Conservation (phyloP, 371 early-diverging fungal species). For the Rhizopus sp. region DNA sequence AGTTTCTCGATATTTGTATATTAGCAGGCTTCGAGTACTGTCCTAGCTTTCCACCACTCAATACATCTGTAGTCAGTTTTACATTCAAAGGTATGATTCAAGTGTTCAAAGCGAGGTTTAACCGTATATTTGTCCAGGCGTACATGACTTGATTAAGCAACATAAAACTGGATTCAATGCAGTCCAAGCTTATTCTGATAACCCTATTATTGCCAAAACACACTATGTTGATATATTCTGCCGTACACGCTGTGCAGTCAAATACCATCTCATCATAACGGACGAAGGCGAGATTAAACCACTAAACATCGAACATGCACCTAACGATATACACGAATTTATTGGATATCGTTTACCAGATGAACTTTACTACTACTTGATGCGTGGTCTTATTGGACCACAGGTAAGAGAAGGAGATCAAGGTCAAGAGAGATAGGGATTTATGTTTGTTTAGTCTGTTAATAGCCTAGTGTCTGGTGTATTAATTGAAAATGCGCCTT, state of each 20-base stretch:
- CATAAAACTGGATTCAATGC: slow-evolving; percentile 77
- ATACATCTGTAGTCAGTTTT: slow-evolving; percentile 52
- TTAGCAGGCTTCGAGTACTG: slow-evolving; percentile 81
- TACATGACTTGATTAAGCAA: slow-evolving; percentile 68
- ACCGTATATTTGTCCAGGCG: slow-evolving; percentile 23
- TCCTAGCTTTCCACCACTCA: slow-evolving; percentile 73
- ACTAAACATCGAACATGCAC: slow-evolving; percentile 65
- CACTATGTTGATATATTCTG: slow-evolving; percentile 76
- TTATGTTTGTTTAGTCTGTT: slow-evolving; percentile 41
- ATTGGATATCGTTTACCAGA: slow-evolving; percentile 82
- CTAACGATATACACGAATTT: slow-evolving; percentile 82
- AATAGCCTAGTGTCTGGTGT: slow-evolving; percentile 70
- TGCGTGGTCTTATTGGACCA: slow-evolving; percentile 71
- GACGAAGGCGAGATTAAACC: slow-evolving; percentile 74
- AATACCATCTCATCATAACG: slow-evolving; percentile 71
- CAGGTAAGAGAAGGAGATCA: slow-evolving; percentile 34
- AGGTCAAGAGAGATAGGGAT: neutral
- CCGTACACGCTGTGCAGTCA: slow-evolving; percentile 72
- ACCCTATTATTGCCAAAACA: slow-evolving; percentile 53
- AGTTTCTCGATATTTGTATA: slow-evolving; percentile 82
- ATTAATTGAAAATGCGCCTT: slow-evolving; percentile 71
- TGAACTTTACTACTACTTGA: slow-evolving; percentile 72
- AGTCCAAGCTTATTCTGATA: slow-evolving; percentile 66
- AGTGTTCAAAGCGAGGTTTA: neutral
- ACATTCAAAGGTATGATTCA: slow-evolving; percentile 58